Percentiles rank a stretch among this genome's conserved stretches.
phyloP scores from a whole-genome alignment of 768 basidiomycete genomes.

The Rhodosporidiobolus odoratus region DNA sequence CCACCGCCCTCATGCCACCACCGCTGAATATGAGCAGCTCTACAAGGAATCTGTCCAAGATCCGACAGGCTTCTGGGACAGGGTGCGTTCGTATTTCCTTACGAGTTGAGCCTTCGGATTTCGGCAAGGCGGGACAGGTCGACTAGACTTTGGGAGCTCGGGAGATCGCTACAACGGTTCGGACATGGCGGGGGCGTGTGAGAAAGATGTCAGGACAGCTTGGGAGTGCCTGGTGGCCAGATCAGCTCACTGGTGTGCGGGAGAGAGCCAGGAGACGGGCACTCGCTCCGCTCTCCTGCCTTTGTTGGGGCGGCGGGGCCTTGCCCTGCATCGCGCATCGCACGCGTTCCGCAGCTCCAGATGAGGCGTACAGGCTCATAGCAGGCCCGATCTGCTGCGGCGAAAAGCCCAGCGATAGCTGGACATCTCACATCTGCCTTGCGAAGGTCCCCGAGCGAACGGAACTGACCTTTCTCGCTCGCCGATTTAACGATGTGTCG shows the following conservation, averaged over 20 bases:
- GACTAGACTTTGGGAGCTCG: neutral
- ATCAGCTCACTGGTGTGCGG: too few relatives aligned
- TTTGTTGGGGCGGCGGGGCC: too few relatives aligned
- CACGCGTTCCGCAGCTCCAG: too few relatives aligned
- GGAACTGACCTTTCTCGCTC: neutral
- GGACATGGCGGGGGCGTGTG: too few relatives aligned
- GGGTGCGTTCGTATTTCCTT: constrained; percentile 27
- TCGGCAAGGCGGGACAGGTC: too few relatives aligned
- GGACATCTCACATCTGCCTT: neutral
- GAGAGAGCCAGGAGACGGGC: too few relatives aligned
- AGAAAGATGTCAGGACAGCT: too few relatives aligned
- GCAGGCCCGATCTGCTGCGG: neutral
- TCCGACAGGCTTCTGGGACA: constrained; percentile 39
- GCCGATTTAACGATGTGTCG: neutral
- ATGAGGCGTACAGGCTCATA: too few relatives aligned
- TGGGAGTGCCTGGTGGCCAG: too few relatives aligned
- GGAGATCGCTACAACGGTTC: neutral
- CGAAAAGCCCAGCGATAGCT: neutral
- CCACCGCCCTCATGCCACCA: constrained; percentile 37
- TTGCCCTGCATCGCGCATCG: too few relatives aligned
- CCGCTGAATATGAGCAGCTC: constrained; percentile 25
- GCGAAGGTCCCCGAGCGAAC: neutral
- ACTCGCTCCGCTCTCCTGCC: too few relatives aligned
- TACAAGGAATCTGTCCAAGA: constrained; percentile 38
- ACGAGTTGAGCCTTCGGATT: neutral